These are phyloP conservation scores for Leccinum longicurvipes DNA, from an alignment of 768 basidiomycete genomes.

Conservation along the genomic window DNA sequence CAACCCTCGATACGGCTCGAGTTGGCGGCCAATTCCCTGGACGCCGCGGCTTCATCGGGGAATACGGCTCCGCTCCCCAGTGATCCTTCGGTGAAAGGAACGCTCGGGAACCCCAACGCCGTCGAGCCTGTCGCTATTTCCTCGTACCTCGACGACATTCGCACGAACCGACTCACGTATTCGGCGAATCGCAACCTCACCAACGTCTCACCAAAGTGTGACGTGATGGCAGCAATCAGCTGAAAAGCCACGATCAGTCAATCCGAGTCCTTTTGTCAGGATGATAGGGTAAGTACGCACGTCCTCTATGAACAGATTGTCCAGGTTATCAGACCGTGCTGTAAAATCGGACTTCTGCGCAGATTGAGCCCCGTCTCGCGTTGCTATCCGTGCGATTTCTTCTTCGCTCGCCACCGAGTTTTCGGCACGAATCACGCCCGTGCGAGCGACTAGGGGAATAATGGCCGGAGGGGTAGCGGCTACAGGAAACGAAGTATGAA, in stretches of 20 bases:
- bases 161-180: constrained; percentile 82
- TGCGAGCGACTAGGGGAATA: constrained; percentile 48
- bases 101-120: constrained; percentile 67
- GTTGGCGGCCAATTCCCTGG: constrained; percentile 71
- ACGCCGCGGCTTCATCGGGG: constrained; percentile 60
- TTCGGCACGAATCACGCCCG: constrained; percentile 65
- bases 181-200: constrained; percentile 89
- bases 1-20: constrained; percentile 90
- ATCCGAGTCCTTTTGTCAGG: not conserved
- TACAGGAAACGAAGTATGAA: constrained; percentile 56
- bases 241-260: constrained; percentile 1
- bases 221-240: constrained; percentile 84
- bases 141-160: constrained; percentile 88
- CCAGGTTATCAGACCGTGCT: constrained; percentile 59
- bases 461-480: constrained; percentile 38
- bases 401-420: constrained; percentile 62
- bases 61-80: constrained; percentile 85
- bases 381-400: constrained; percentile 55
- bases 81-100: constrained; percentile 40
- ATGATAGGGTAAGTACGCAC: constrained; percentile 43
- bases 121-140: constrained; percentile 74
- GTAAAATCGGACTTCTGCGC: constrained; percentile 49
- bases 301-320: constrained; percentile 91
- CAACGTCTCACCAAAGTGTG: constrained; percentile 86
- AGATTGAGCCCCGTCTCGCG: constrained; percentile 51